These are phyloP conservation scores for Xylariaceae sp. DNA, from an alignment of 2,329 filamentous ascomycete genomes.

Conservation along the genomic window DNA sequence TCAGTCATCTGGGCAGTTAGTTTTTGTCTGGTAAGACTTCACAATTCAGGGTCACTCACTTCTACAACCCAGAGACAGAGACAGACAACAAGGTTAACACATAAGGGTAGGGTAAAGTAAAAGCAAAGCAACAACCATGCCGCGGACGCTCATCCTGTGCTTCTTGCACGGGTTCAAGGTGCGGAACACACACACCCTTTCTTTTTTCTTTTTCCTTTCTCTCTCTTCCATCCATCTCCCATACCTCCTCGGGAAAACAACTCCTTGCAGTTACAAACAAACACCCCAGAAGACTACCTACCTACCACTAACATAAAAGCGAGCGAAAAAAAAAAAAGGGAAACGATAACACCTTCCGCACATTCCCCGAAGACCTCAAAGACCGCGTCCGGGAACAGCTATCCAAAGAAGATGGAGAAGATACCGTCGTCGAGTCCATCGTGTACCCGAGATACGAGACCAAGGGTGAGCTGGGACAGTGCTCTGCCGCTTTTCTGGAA, in stretches of 20 bases:
- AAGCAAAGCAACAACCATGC: constrained; percentile 30
- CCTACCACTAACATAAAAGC: neutral
- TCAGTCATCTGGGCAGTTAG: no score
- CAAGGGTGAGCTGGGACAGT: constrained; percentile 56
- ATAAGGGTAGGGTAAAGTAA: neutral
- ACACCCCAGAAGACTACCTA: no score
- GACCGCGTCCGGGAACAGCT: constrained; percentile 52
- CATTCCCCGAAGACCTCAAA: constrained; percentile 60
- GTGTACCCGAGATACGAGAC: constrained; percentile 72
- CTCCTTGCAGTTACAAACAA: no score
- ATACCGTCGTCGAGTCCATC: constrained; percentile 50
- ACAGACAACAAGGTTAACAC: no score
- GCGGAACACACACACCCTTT: no score
- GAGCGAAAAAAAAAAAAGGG: constrained; percentile 40
- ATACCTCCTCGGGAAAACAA: no score
- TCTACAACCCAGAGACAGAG: no score
- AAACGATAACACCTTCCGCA: constrained; percentile 62
- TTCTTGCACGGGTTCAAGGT: constrained; percentile 75
- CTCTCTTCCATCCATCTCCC: no score
- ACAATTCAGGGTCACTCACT: no score
- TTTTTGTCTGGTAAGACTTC: no score
- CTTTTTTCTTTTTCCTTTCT: no score
- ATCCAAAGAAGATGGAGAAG: constrained; percentile 52
- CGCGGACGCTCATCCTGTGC: constrained; percentile 59
- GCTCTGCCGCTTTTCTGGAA: constrained; percentile 38